A percentile compares a stretch with the other conserved stretches of the same genome.
Conservation (phyloP, 139 green algal genomes). For the Coelastrella sp. region DNA sequence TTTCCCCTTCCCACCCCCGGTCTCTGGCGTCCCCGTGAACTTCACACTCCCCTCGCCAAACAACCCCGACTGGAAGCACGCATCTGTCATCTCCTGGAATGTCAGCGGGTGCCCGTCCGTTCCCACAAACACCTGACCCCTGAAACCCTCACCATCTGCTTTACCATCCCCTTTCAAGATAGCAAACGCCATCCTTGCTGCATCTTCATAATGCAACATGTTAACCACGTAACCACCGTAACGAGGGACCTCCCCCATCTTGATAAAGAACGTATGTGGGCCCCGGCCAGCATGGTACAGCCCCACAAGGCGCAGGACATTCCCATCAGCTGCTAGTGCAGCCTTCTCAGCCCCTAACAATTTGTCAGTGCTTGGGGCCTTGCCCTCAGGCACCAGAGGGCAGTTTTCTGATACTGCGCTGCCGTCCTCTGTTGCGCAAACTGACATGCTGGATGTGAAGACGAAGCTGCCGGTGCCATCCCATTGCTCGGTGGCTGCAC, state of each 20-base stretch:
- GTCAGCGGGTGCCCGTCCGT: slow-evolving; percentile 82
- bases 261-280: slow-evolving; percentile 94
- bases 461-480: slow-evolving; percentile 88
- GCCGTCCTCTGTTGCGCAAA: slow-evolving; percentile 86
- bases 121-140: slow-evolving; percentile 78
- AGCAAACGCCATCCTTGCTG: slow-evolving; percentile 76
- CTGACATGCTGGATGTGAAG: slow-evolving; percentile 91
- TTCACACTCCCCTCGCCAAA: slow-evolving; percentile 49
- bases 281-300: slow-evolving; percentile 93
- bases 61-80: slow-evolving; percentile 47
- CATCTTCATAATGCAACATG: slow-evolving; percentile 99
- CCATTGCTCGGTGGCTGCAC: slow-evolving; percentile 82
- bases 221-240: slow-evolving; percentile 90
- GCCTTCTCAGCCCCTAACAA: slow-evolving; percentile 85
- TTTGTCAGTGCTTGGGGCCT: slow-evolving; percentile 55
- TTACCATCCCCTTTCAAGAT: slow-evolving; percentile 47
- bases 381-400: slow-evolving; percentile 70
- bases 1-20: slow-evolving; percentile 73
- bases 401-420: slow-evolving; percentile 73
- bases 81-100: slow-evolving; percentile 73
- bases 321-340: slow-evolving; percentile 83
- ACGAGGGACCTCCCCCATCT: slow-evolving; percentile 65
- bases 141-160: not conserved
- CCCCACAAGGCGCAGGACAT: slow-evolving; percentile 93
- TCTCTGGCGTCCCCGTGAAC: slow-evolving; percentile 53